Evolutionary conservation across 805 yeast genomes (phyloP).

Genomic region (Monosporozyma siamensis): DNA sequence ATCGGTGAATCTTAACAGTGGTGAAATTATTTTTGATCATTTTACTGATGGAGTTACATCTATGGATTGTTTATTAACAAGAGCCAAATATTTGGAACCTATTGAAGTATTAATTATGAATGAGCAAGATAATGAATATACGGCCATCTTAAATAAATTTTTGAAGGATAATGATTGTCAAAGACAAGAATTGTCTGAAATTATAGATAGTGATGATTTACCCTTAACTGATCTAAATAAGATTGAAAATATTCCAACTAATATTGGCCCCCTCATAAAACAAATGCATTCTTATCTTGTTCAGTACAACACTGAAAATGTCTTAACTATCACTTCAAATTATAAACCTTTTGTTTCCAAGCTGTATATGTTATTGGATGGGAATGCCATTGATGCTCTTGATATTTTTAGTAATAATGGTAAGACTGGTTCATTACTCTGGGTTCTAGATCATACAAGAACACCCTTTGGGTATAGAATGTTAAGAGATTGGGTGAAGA

Average conservation of each 20-base stretch:
- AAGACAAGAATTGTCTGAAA: not conserved
- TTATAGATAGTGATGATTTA: not conserved
- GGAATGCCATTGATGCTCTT: conserved; percentile 57
- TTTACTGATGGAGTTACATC: conserved; percentile 48
- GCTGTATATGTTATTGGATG: conserved; percentile 46
- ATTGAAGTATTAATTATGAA: conserved; percentile 48
- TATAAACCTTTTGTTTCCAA: conserved; percentile 38
- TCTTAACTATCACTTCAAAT: conserved; percentile 45
- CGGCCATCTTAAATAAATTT: not conserved
- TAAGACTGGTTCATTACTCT: conserved; percentile 60
- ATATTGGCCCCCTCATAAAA: conserved; percentile 25
- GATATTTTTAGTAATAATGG: conserved; percentile 64
- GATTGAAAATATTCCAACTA: conserved; percentile 15
- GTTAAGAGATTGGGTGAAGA: conserved; percentile 61
- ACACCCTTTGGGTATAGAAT: conserved; percentile 68
- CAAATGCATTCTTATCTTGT: conserved; percentile 45
- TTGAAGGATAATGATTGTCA: conserved; percentile 2
- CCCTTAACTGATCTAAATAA: conserved; percentile 12
- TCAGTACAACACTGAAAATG: conserved; percentile 52
- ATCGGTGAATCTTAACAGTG: conserved; percentile 67
- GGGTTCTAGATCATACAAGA: conserved; percentile 73
- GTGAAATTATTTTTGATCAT: conserved; percentile 63
- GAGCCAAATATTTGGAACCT: conserved; percentile 68
- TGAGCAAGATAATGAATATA: not conserved
- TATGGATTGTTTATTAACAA: conserved; percentile 59